Base-by-base conservation (phyloP, 768 basidiomycete species). In the Gautieria morchelliformis region DNA sequence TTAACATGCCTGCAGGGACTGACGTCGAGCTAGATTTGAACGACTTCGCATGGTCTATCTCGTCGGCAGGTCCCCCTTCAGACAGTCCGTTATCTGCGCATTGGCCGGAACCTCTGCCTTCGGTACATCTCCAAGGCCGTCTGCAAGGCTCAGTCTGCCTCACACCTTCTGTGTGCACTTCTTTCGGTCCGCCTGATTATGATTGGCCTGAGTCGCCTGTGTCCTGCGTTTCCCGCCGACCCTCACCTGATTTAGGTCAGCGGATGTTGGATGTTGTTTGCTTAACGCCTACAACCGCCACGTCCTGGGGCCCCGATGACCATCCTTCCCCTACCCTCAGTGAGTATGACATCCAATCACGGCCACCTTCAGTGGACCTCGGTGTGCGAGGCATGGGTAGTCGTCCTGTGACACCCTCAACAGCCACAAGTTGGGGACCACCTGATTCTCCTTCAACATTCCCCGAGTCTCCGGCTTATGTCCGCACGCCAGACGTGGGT, bases 21-120 rank as follows among this genome's bases (percentile, higher is more conserved):
- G 56, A 57, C 24, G 44, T 49, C 20, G 69, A 70, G 22, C 70
- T 74, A 12, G 76, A 84, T 60, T 67, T 84, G 30, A 81, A 81
- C 44, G 86, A 88, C 61, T 89, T 78, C 63, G 65, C 75, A 9
- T 89, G 85, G 83, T 86, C 85, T 9, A 74, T 80, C 24, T 83
- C 84, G 8, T 87, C 87, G 7, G 68, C 69, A 2, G 87, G 87
- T n/a, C 87, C 87, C 20, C 70, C 69, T 45, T 66, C 70, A 12
- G 66, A 72, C 24, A 49, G 33, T 77, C 76, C 3, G 67, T 72
- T 11, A 52, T 68, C 7, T 71, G 73, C 10, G 73, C 77, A 32
- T 73, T 79, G n/a, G 67, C 70, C 46, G 71, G 75, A 65, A 84
- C 82, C 1, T 82, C 80, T 17, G 78, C 77, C 66, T 42, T 58